A percentile compares a stretch with the other conserved stretches of the same genome.
Conservation (phyloP, 2,329 filamentous ascomycete species). For the Colletotrichum simmondsii region DNA sequence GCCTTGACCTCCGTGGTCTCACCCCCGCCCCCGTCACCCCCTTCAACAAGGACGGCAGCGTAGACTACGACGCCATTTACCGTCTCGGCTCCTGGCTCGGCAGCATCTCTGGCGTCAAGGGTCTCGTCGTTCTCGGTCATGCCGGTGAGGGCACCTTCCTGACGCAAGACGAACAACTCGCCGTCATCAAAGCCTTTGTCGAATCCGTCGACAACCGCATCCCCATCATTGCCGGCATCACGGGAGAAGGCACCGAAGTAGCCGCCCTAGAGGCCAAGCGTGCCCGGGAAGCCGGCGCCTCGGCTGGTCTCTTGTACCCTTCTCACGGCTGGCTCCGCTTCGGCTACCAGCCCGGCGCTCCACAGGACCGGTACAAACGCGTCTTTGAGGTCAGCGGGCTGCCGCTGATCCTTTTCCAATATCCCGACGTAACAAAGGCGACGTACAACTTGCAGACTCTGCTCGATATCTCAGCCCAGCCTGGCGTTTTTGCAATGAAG, state of each 20-base stretch:
- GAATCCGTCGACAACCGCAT: conserved; percentile 61
- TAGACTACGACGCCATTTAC: conserved; percentile 64
- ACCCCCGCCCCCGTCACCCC: conserved; percentile 63
- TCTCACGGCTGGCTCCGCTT: conserved; percentile 66
- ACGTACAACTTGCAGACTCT: conserved; percentile 63
- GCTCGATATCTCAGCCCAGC: conserved; percentile 62
- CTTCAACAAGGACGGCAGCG: conserved; percentile 57
- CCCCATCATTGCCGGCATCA: conserved; percentile 64
- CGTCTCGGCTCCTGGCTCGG: conserved; percentile 64
- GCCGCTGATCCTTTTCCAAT: conserved; percentile 64
- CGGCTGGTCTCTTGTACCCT: conserved; percentile 62
- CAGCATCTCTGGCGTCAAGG: conserved; percentile 61
- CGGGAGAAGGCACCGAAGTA: conserved; percentile 62
- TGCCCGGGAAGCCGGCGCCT: conserved; percentile 60
- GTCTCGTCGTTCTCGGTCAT: conserved; percentile 64
- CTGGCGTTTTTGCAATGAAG: conserved; percentile 66
- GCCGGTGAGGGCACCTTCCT: conserved; percentile 66
- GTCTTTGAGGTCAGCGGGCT: conserved; percentile 61
- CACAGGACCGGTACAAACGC: conserved; percentile 61
- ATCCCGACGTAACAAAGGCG: conserved; percentile 63
- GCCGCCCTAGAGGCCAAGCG: conserved; percentile 62
- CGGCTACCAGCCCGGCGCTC: conserved; percentile 62
- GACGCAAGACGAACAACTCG: conserved; percentile 58
- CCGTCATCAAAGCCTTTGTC: conserved; percentile 63
- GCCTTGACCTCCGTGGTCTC: conserved; percentile 59